Percentiles rank a stretch among this genome's conserved stretches.
Evolutionary conservation across 495 filamentous ascomycete species (phyloP).

Genomic region (Viridothelium virens): DNA sequence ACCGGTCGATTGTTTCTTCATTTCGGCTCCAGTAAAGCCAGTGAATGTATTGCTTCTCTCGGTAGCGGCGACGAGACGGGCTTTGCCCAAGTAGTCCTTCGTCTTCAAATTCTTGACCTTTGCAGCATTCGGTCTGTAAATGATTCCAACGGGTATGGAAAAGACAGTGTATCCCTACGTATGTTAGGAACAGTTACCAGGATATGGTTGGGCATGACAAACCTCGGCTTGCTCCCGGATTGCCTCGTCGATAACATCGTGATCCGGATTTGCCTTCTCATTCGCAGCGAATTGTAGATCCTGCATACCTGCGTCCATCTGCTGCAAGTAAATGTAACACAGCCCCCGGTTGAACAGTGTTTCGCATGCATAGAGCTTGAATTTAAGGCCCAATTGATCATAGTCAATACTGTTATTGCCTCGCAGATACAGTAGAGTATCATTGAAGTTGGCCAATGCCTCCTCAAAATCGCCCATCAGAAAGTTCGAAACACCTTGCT

Average conservation of each 20-base stretch:
- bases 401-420: slow-evolving; percentile 98
- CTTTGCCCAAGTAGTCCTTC: slow-evolving; percentile 95
- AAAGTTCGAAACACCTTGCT: slow-evolving; percentile 98
- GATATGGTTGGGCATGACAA: slow-evolving; percentile 25
- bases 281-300: slow-evolving; percentile 89
- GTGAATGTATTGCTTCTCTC: slow-evolving; percentile 69
- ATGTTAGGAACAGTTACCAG: slow-evolving; percentile 11
- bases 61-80: slow-evolving; percentile 84
- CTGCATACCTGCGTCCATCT: slow-evolving; percentile 80
- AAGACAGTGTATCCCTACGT: slow-evolving; percentile 92
- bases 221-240: slow-evolving; percentile 90
- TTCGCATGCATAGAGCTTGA: slow-evolving; percentile 95
- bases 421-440: slow-evolving; percentile 87
- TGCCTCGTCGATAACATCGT: slow-evolving; percentile 96
- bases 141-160: slow-evolving; percentile 90
- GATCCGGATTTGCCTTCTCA: slow-evolving; percentile 89
- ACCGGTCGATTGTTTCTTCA: slow-evolving; percentile 46
- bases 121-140: slow-evolving; percentile 92
- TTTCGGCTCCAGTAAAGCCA: slow-evolving; percentile 66
- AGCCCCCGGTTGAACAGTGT: slow-evolving; percentile 96
- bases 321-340: slow-evolving; percentile 94
- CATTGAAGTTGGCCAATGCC: slow-evolving; percentile 97
- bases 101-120: slow-evolving; percentile 97
- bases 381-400: slow-evolving; percentile 89
- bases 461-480: slow-evolving; percentile 95